Conservation (phyloP, 2,329 filamentous ascomycete genomes). For the Akanthomyces dipterigenus region DNA sequence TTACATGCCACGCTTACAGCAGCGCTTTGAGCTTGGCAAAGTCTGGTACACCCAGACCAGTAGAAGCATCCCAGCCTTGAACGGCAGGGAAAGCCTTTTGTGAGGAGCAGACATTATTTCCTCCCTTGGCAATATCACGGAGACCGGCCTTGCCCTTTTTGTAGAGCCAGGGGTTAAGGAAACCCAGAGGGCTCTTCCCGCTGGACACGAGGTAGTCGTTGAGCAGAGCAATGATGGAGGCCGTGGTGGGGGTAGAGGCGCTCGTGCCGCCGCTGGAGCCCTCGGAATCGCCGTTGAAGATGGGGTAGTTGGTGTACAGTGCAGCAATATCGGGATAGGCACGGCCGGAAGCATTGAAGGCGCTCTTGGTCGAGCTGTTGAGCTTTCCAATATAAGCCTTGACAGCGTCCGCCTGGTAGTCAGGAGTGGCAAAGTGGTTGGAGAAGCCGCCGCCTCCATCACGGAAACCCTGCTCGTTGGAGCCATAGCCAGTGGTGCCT, state of each 20-base stretch:
- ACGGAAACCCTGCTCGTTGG: background rate
- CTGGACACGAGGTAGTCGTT: constrained; percentile 35
- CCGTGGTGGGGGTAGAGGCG: constrained; percentile 34
- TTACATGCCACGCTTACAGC: background rate
- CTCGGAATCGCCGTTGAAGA: background rate
- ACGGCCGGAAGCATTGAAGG: constrained; percentile 10
- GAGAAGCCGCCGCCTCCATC: constrained; percentile 12
- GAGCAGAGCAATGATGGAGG: constrained; percentile 34
- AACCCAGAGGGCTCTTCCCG: constrained; percentile 32
- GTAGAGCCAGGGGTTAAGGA: constrained; percentile 38
- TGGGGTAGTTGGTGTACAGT: background rate
- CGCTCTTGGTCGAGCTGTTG: background rate
- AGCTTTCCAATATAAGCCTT: constrained; percentile 1
- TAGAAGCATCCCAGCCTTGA: constrained; percentile 21
- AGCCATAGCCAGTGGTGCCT: constrained; percentile 5
- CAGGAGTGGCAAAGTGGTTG: constrained; percentile 8
- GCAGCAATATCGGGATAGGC: constrained; percentile 10
- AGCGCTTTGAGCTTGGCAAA: constrained; percentile 8
- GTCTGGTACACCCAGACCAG: constrained; percentile 12
- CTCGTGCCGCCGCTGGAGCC: constrained; percentile 16
- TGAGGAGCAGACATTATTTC: constrained; percentile 14
- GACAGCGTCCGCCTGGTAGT: constrained; percentile 4
- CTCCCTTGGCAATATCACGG: constrained; percentile 17
- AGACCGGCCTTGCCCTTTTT: constrained; percentile 16
- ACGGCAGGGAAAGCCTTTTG: constrained; percentile 10